Percentiles rank a stretch among this genome's conserved stretches.
phyloP scores from a whole-genome alignment of 2,329 filamentous ascomycete genomes.

The Trichoderma brevicompactum region DNA sequence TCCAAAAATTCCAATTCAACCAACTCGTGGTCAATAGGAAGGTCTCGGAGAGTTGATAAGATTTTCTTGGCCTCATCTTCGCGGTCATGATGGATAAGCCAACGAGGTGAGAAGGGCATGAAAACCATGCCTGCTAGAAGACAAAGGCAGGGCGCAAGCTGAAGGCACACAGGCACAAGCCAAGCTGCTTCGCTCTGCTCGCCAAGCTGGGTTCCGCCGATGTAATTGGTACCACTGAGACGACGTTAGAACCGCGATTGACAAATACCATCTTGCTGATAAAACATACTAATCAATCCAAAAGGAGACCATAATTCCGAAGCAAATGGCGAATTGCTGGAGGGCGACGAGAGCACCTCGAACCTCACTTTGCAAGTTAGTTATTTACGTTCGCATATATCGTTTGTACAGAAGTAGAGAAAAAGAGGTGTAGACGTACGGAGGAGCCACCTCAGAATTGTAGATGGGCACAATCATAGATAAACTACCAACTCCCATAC shows the following conservation, averaged over 20 bases:
- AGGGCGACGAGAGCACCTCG: constrained; percentile 51
- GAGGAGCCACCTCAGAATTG: constrained; percentile 52
- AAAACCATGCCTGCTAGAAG: constrained; percentile 74
- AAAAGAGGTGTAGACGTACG: constrained; percentile 31
- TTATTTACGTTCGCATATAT: neutral
- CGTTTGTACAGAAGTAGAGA: neutral
- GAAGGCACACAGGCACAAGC: constrained; percentile 73
- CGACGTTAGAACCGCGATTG: neutral
- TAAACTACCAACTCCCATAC: constrained; percentile 70
- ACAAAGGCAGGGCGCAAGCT: constrained; percentile 68
- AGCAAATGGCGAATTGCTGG: constrained; percentile 60
- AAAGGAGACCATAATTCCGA: constrained; percentile 67
- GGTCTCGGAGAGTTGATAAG: constrained; percentile 66
- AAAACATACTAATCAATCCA: constrained; percentile 59
- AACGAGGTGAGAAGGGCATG: constrained; percentile 79
- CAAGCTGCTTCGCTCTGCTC: constrained; percentile 70
- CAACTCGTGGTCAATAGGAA: constrained; percentile 66
- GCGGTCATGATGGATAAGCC: constrained; percentile 71
- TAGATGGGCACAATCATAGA: constrained; percentile 68
- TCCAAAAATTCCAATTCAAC: constrained; percentile 80
- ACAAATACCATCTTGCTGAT: too few species aligned
- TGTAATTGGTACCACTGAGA: constrained; percentile 62
- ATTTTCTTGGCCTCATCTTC: constrained; percentile 69
- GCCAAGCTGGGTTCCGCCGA: constrained; percentile 56
- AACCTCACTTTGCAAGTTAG: constrained; percentile 30